These are phyloP conservation scores for Russula griseocarnosa DNA, from an alignment of 768 basidiomycete genomes.

Conservation along the genomic window DNA sequence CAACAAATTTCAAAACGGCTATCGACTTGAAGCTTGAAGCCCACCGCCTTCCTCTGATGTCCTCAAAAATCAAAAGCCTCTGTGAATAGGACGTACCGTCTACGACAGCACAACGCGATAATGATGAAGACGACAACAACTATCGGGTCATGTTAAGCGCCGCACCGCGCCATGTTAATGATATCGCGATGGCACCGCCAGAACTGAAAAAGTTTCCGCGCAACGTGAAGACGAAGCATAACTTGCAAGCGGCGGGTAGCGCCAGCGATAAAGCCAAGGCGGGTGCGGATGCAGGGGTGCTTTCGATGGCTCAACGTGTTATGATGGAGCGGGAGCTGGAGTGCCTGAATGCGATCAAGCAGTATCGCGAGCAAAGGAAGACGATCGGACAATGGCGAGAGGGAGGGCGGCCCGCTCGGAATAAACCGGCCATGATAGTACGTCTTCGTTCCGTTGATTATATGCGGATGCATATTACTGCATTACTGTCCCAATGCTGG, in stretches of 20 bases:
- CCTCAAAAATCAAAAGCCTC: background rate
- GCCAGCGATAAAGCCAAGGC: slow-evolving; percentile 12
- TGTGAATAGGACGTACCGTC: background rate
- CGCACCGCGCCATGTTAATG: slow-evolving; percentile 62
- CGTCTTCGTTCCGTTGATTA: too few relatives aligned
- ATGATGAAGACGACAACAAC: slow-evolving; percentile 3
- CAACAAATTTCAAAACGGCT: too few relatives aligned
- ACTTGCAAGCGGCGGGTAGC: background rate
- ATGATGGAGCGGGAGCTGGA: slow-evolving; percentile 77
- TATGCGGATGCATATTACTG: too few relatives aligned
- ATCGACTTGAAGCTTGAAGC: too few relatives aligned
- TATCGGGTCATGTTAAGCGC: slow-evolving; percentile 43
- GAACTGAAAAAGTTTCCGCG: slow-evolving; percentile 54
- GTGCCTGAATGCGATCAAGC: slow-evolving; percentile 55
- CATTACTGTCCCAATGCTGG: too few relatives aligned
- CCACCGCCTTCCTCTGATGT: too few relatives aligned
- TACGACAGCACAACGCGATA: background rate
- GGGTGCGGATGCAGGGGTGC: slow-evolving; percentile 36
- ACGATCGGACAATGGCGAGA: background rate
- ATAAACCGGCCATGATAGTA: too few relatives aligned
- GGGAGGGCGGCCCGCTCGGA: too few relatives aligned
- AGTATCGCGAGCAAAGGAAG: slow-evolving; percentile 54
- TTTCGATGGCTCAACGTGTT: slow-evolving; percentile 70
- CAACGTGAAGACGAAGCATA: slow-evolving; percentile 35
- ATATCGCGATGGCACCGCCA: slow-evolving; percentile 67